These are phyloP conservation scores for Ochetophila trinervis DNA, from an alignment of 306 rosid species.

Conservation along the genomic window DNA sequence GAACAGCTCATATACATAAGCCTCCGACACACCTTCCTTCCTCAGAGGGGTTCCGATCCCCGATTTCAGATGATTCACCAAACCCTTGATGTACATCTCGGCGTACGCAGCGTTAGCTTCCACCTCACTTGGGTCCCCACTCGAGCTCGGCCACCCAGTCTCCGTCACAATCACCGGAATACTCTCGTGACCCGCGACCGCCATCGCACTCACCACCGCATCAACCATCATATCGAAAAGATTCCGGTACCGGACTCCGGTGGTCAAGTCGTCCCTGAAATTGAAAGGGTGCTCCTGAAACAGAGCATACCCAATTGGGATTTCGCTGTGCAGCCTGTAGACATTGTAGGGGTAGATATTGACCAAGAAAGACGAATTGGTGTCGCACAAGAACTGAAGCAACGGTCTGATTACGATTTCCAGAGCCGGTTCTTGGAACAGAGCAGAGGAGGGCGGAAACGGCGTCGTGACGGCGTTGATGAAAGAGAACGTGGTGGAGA, in stretches of 20 bases:
- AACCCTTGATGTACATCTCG: slow-evolving; percentile 61
- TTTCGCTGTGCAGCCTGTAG: slow-evolving; percentile 53
- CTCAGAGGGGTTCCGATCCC: slow-evolving; percentile 67
- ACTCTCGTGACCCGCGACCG: slow-evolving; percentile 50
- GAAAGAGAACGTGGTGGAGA: slow-evolving; percentile 82
- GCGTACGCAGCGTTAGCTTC: slow-evolving; percentile 70
- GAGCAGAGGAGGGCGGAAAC: slow-evolving; percentile 79
- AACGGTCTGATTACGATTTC: slow-evolving; percentile 42
- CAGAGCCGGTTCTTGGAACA: slow-evolving; percentile 41
- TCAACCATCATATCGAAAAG: slow-evolving; percentile 84
- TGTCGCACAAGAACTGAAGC: slow-evolving; percentile 64
- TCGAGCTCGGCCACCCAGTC: slow-evolving; percentile 83
- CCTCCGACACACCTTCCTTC: slow-evolving; percentile 56
- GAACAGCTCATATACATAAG: slow-evolving; percentile 66
- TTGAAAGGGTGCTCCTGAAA: slow-evolving; percentile 65
- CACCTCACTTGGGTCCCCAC: slow-evolving; percentile 37
- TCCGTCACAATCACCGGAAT: slow-evolving; percentile 68
- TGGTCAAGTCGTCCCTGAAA: slow-evolving; percentile 67
- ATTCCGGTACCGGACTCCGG: slow-evolving; percentile 78
- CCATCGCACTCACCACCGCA: slow-evolving; percentile 62
- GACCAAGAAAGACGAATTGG: slow-evolving; percentile 83
- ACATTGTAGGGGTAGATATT: slow-evolving; percentile 78
- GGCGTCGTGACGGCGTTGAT: slow-evolving; percentile 38
- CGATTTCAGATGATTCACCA: slow-evolving; percentile 56
- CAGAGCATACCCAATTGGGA: slow-evolving; percentile 67